Conservation (phyloP, 345 rosid species). For the Lumnitzera racemosa region DNA sequence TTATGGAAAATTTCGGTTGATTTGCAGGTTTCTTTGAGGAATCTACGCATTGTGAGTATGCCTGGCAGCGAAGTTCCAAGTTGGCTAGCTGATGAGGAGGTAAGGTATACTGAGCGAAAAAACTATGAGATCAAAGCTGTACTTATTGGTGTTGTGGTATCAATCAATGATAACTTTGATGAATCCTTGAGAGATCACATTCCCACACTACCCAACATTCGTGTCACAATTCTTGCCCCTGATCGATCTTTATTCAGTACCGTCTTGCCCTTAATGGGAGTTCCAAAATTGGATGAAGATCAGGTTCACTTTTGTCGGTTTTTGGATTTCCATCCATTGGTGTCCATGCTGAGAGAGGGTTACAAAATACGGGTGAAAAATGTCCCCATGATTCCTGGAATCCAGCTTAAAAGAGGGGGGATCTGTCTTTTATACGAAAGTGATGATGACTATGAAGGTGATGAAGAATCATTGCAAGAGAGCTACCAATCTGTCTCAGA, state of each 20-base stretch:
- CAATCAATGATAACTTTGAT: constrained; percentile 23
- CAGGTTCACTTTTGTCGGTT: constrained; percentile 54
- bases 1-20: neutral
- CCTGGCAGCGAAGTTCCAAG: constrained; percentile 57
- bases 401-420: constrained; percentile 35
- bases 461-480: constrained; percentile 29
- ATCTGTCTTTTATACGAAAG: constrained; percentile 32
- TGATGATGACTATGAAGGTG: constrained; percentile 37
- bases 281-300: constrained; percentile 35
- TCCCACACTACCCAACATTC: constrained; percentile 31
- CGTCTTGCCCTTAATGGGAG: constrained; percentile 29
- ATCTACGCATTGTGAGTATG: constrained; percentile 28
- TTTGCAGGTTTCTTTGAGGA: constrained; percentile 37
- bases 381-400: constrained; percentile 20
- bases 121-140: constrained; percentile 36
- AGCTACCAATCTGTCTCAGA: constrained; percentile 26
- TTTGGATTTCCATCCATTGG: constrained; percentile 23
- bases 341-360: constrained; percentile 27
- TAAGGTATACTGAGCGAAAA: constrained; percentile 23
- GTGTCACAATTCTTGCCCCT: constrained; percentile 28
- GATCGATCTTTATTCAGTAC: neutral
- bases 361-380: constrained; percentile 22
- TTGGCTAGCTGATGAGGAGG: constrained; percentile 39
- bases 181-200: constrained; percentile 24
- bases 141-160: constrained; percentile 38